Conservation (phyloP, 2,329 filamentous ascomycete species). For the Geosmithia morbida region DNA sequence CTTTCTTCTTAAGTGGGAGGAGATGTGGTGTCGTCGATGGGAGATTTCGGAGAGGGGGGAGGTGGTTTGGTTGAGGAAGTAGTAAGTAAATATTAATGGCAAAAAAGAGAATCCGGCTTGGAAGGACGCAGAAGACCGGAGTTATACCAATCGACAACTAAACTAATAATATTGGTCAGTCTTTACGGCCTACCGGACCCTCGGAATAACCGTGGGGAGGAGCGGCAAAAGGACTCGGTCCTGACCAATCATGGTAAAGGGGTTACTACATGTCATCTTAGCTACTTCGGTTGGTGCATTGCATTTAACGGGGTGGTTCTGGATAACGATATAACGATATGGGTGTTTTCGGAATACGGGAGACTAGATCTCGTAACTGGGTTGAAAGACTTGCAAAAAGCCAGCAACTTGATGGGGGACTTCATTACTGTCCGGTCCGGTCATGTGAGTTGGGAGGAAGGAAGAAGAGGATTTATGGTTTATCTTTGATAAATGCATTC, state of each 20-base stretch:
- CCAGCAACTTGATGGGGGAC: no score
- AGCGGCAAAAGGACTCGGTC: neutral
- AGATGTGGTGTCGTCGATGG: neutral
- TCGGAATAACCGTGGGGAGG: neutral
- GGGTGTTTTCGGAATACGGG: neutral
- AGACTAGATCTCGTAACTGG: neutral
- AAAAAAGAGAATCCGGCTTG: neutral
- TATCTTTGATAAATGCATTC: neutral
- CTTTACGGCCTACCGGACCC: neutral
- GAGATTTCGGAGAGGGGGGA: neutral
- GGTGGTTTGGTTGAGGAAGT: no score
- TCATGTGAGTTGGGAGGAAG: no score
- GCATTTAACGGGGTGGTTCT: neutral
- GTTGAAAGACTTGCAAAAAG: no score
- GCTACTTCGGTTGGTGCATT: neutral
- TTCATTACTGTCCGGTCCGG: no score
- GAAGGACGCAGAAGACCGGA: neutral
- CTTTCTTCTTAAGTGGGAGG: constrained; percentile 16
- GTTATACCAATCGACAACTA: no score
- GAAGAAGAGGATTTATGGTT: neutral
- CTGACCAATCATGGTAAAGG: neutral
- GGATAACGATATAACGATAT: no score
- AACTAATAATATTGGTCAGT: no score
- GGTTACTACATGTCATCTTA: neutral
- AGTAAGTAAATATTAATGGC: no score